These are phyloP conservation scores for Aspergillus incahuasiensis DNA, from an alignment of 495 filamentous ascomycete genomes.

Conservation along the genomic window DNA sequence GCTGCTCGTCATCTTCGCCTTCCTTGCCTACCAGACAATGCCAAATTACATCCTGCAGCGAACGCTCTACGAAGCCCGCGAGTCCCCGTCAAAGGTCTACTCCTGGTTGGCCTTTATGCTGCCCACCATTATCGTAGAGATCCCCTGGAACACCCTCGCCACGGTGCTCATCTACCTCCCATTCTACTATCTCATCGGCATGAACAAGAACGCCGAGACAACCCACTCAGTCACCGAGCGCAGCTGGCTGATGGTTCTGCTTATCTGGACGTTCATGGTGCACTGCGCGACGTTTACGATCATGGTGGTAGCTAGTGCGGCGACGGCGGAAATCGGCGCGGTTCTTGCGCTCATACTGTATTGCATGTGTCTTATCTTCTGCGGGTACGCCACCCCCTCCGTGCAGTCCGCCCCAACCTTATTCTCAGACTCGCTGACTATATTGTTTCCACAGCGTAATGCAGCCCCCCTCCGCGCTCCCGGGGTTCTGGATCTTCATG, in stretches of 20 bases:
- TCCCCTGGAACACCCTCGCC: conserved; percentile 63
- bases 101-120: conserved; percentile 69
- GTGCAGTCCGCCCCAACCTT: conserved; percentile 52
- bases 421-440: too few relatives aligned
- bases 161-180: conserved; percentile 61
- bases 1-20: conserved; percentile 74
- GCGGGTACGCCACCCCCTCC: conserved; percentile 44
- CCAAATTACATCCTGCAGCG: conserved; percentile 65
- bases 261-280: conserved; percentile 18
- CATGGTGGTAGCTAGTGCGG: neutral
- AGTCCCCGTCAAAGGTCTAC: conserved; percentile 65
- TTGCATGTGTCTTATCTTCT: conserved; percentile 54
- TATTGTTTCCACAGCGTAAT: conserved; percentile 65
- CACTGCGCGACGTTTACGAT: neutral
- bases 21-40: conserved; percentile 76
- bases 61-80: conserved; percentile 64
- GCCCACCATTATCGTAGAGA: conserved; percentile 64
- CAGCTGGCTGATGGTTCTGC: conserved; percentile 47
- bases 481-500: conserved; percentile 59
- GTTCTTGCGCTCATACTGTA: conserved; percentile 25
- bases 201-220: conserved; percentile 40
- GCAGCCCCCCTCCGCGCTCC: conserved; percentile 45
- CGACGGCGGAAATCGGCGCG: neutral
- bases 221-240: too few relatives aligned
- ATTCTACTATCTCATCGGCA: conserved; percentile 34